Evolutionary conservation across 352 stramenopile genomes (phyloP).

Genomic region (Phytophthora agathidicida): DNA sequence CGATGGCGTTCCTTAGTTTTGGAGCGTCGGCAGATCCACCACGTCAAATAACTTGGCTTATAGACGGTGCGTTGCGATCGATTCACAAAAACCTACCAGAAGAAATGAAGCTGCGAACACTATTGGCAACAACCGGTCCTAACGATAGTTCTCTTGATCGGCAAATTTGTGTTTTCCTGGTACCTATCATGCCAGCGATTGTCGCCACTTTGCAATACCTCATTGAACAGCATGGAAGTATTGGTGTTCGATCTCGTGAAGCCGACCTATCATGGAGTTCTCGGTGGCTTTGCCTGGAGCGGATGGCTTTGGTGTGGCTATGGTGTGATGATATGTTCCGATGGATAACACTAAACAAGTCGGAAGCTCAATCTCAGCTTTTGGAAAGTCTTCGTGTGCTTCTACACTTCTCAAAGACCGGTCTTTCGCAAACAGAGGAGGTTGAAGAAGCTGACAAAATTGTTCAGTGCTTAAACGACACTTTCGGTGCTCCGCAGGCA

Average conservation of each 20-base stretch:
- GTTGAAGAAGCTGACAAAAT: constrained; percentile 9
- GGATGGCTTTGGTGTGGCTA: constrained; percentile 54
- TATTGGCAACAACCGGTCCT: not conserved
- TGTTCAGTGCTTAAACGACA: constrained; percentile 4
- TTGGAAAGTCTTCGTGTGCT: constrained; percentile 36
- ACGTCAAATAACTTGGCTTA: constrained; percentile 5
- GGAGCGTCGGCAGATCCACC: not conserved
- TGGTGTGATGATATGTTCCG: constrained; percentile 70
- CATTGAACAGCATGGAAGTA: not conserved
- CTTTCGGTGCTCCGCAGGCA: not conserved
- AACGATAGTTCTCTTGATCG: constrained; percentile 40
- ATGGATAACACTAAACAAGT: constrained; percentile 65
- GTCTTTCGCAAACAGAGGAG: constrained; percentile 2
- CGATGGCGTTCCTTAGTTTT: constrained; percentile 37
- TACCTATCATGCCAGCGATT: constrained; percentile 46
- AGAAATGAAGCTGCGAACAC: constrained; percentile 4
- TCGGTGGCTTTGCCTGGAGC: constrained; percentile 47
- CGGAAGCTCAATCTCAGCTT: constrained; percentile 39
- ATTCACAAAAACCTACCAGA: constrained; percentile 31
- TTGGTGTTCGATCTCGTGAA: not conserved
- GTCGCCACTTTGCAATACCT: constrained; percentile 9
- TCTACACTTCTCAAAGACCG: constrained; percentile 16
- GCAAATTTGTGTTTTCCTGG: constrained; percentile 58
- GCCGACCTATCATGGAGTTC: not conserved
- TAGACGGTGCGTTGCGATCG: constrained; percentile 27